Conservation (phyloP, 1,139 yeast genomes). For the Saccharomyces pastorianus region DNA sequence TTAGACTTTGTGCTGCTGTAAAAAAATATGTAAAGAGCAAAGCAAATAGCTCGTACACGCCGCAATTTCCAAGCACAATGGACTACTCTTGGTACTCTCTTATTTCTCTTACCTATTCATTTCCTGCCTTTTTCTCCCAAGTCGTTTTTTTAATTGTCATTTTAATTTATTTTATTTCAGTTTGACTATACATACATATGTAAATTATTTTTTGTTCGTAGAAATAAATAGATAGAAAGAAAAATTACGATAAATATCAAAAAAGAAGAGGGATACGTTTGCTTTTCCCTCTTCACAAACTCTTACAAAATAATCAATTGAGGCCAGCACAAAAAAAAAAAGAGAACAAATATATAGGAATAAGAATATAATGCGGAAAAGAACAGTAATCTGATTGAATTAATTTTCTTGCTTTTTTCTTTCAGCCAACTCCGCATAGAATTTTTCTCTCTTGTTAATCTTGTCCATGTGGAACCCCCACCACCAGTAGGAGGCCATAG, state of each 20-base stretch:
- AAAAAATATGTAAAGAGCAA: too few relatives aligned
- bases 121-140: not conserved
- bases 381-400: not conserved
- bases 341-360: not conserved
- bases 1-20: too few relatives aligned
- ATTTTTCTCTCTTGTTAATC: conserved; percentile 72
- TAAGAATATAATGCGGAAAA: not conserved
- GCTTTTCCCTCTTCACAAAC: not conserved
- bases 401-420: conserved; percentile 48
- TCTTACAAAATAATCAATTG: conserved; percentile 3
- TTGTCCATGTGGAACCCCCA: conserved; percentile 65
- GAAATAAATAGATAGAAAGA: not conserved
- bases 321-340: conserved; percentile 1
- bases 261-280: not conserved
- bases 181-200: not conserved
- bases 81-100: not conserved
- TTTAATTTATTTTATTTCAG: not conserved
- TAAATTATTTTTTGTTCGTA: not conserved
- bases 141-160: not conserved
- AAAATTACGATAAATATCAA: not conserved
- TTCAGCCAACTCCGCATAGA: conserved; percentile 67
- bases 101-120: too few relatives aligned
- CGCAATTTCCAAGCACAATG: too few relatives aligned
- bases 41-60: too few relatives aligned
- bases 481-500: conserved; percentile 60